phyloP scores from a whole-genome alignment of 139 green algal species.

The Chlorella sp. region DNA sequence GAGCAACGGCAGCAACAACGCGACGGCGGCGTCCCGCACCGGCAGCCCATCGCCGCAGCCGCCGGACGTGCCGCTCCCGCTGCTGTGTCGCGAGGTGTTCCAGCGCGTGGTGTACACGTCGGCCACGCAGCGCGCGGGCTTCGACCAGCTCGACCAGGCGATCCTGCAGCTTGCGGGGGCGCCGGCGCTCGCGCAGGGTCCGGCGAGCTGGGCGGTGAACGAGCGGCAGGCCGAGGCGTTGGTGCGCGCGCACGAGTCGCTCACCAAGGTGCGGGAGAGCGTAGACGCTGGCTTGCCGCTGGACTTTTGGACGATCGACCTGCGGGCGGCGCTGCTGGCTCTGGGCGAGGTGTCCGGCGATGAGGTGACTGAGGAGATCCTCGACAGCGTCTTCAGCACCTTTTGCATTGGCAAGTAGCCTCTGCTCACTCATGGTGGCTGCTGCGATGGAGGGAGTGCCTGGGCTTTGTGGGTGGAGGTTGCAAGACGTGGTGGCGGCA shows the following conservation, averaged over 20 bases:
- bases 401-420: conserved; percentile 64
- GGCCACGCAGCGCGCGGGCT: conserved; percentile 46
- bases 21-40: too few relatives aligned
- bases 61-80: conserved; percentile 1
- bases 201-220: conserved; percentile 84
- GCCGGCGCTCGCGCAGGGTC: conserved; percentile 50
- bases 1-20: too few relatives aligned
- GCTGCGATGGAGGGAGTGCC: too few relatives aligned
- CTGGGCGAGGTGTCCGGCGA: conserved; percentile 88
- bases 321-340: conserved; percentile 74
- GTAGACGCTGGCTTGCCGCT: conserved; percentile 56
- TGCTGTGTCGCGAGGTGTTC: conserved; percentile 4
- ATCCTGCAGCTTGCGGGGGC: conserved; percentile 30
- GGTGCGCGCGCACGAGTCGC: conserved; percentile 52
- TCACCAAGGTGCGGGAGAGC: conserved; percentile 24
- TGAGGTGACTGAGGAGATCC: conserved; percentile 74
- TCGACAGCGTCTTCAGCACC: conserved; percentile 79
- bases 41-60: too few relatives aligned
- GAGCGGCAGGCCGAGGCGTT: conserved; percentile 86
- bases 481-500: too few relatives aligned
- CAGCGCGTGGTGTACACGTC: conserved; percentile 48
- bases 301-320: conserved; percentile 97
- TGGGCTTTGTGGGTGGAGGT: too few relatives aligned
- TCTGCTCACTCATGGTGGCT: too few relatives aligned
- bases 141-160: conserved; percentile 53